Conservation (phyloP, 768 basidiomycete genomes). For the Rubroboletus satanas region DNA sequence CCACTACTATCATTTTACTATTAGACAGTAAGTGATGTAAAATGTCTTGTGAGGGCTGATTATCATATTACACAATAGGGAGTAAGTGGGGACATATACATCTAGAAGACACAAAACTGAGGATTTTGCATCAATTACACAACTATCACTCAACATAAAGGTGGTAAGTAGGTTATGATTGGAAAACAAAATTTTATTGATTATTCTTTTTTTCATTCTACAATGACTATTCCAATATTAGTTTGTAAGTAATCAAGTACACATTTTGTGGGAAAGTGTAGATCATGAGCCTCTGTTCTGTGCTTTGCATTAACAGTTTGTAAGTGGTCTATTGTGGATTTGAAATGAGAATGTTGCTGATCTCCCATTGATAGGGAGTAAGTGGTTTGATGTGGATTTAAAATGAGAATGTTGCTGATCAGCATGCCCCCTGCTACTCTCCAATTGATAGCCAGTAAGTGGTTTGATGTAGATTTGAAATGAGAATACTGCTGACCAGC, state of each 20-base stretch:
- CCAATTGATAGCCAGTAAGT: too few relatives aligned
- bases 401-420: too few relatives aligned
- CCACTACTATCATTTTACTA: background rate
- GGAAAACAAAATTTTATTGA: background rate
- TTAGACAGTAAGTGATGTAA: background rate
- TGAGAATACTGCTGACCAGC: background rate
- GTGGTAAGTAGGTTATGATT: background rate
- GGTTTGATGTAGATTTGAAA: background rate
- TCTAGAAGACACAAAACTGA: background rate
- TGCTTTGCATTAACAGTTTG: background rate
- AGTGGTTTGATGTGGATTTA: too few relatives aligned
- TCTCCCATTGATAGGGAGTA: background rate
- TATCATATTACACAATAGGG: background rate
- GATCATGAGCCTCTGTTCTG: background rate
- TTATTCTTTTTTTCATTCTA: background rate
- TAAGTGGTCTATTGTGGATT: background rate
- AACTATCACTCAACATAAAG: background rate
- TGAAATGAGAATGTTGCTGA: background rate
- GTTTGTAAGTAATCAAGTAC: background rate
- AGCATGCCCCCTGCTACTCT: too few relatives aligned
- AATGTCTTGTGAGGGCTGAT: background rate
- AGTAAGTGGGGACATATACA: background rate
- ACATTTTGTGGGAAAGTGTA: background rate
- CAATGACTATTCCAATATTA: background rate
- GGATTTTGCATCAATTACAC: background rate